Evolutionary conservation across 768 basidiomycete species (phyloP), one percentile per base, ranked within the genome.

Genomic region (Agrocybe chaxingu): DNA sequence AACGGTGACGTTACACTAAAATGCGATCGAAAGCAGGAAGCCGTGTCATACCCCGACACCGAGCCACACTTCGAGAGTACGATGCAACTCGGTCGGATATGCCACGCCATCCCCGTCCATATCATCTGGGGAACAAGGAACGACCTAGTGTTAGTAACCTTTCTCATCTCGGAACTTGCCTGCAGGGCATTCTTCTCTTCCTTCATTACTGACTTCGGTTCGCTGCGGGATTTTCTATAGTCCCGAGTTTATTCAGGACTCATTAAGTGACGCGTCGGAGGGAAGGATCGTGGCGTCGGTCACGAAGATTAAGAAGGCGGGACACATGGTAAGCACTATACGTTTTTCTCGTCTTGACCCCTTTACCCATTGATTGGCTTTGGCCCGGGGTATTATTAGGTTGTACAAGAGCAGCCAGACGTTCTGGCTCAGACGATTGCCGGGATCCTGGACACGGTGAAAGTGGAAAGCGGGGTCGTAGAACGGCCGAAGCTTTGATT

Each of bases 321-420:
- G 79, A 18, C 79, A 81, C 63, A 65, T 77, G 66, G 79, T 75
- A 51, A 40, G 67, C 53, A 19, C 12, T 31, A 16, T 1, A 8
- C 3, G 19, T 36, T 33, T 41, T 45, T 33, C 8, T 16, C n/a
- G 18, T 42, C 29, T 18, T 18, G 32, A 3, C 36, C 32, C 13
- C 39, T 51, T 13, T 45, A 10, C 30, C 49, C 34, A 8, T 42
- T 47, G 19, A 33, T 24, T 24, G 24, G 24, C 1, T 32, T 7
- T 39, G 33, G 42, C 13, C 11, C 34, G 39, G 11, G 7, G 34
- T 31, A 24, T 44, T 33, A 30, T 4, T 19, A 77, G 76, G 57
- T 79, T 29, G 70, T 76, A 0, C 77, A 78, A 48, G 76, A 79
- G 54, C 58, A 69, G 39, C 77, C 77, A 0, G 65, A 74, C 45